These are phyloP conservation scores for Vitis rotundifolia DNA, from an alignment of 164 flowering plant genomes.

Conservation along the genomic window DNA sequence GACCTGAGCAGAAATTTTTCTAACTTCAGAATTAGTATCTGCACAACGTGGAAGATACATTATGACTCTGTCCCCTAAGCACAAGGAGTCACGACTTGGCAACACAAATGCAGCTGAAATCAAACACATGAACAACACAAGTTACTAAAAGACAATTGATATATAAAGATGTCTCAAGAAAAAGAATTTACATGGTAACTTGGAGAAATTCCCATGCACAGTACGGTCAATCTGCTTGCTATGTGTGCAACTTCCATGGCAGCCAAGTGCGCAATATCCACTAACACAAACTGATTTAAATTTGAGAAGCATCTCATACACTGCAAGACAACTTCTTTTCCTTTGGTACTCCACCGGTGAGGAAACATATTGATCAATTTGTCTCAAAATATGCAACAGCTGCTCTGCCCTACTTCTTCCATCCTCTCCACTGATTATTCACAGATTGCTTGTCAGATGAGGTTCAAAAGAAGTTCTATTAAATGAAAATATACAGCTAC, in stretches of 20 bases:
- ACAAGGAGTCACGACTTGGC: conserved; percentile 88
- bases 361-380: conserved; percentile 82
- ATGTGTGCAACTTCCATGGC: conserved; percentile 76
- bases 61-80: conserved; percentile 82
- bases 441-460: conserved; percentile 5
- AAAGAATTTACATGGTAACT: conserved; percentile 60
- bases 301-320: conserved; percentile 78
- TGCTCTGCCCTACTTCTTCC: conserved; percentile 95
- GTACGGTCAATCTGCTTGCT: conserved; percentile 56
- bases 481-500: not conserved
- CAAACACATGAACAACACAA: not conserved
- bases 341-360: conserved; percentile 87
- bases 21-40: conserved; percentile 82
- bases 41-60: conserved; percentile 97
- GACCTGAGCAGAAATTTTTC: conserved; percentile 90
- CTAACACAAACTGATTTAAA: conserved; percentile 73
- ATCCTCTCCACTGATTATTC: conserved; percentile 82
- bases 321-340: conserved; percentile 87
- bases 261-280: conserved; percentile 82
- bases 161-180: not conserved
- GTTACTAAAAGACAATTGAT: not conserved
- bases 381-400: conserved; percentile 78
- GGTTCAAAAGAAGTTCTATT: not conserved
- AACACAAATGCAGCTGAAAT: conserved; percentile 74
- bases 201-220: conserved; percentile 54